These are phyloP conservation scores for Yarrowia alimentaria DNA, from an alignment of 805 yeast species.

Conservation along the genomic window DNA sequence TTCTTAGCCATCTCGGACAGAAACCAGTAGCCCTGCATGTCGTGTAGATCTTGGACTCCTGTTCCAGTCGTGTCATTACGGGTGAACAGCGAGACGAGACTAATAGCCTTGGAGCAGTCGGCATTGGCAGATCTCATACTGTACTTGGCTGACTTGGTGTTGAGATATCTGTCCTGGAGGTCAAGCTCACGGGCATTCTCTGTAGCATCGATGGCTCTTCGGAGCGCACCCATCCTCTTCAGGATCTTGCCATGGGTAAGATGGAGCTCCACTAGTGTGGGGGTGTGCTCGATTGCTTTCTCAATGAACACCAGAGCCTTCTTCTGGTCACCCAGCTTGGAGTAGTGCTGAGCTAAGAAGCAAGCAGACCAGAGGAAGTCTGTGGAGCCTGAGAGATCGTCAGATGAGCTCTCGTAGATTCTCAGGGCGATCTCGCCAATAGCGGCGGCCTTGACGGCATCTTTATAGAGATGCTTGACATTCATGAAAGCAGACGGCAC, in stretches of 20 bases:
- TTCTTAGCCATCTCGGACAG: conserved; percentile 82
- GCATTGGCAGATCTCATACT: conserved; percentile 56
- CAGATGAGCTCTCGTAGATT: conserved; percentile 41
- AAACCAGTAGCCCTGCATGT: conserved; percentile 92
- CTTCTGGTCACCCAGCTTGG: conserved; percentile 52
- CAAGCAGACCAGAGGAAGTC: conserved; percentile 63
- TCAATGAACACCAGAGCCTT: conserved; percentile 60
- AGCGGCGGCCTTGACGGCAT: conserved; percentile 41
- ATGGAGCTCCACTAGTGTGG: conserved; percentile 80
- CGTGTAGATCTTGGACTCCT: conserved; percentile 81
- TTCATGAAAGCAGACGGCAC: conserved; percentile 89
- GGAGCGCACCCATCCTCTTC: conserved; percentile 64
- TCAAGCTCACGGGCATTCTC: conserved; percentile 72
- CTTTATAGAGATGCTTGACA: conserved; percentile 73
- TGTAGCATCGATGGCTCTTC: conserved; percentile 63
- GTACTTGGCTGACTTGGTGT: conserved; percentile 83
- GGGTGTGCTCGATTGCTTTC: conserved; percentile 66
- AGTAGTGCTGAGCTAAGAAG: conserved; percentile 75
- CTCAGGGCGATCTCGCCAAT: conserved; percentile 56
- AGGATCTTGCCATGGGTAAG: conserved; percentile 76
- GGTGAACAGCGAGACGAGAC: conserved; percentile 74
- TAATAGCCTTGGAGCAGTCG: conserved; percentile 67
- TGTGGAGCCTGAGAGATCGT: conserved; percentile 9
- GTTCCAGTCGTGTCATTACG: conserved; percentile 77
- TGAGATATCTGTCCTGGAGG: conserved; percentile 86